Evolutionary conservation across 805 yeast genomes (phyloP).

Genomic region (Spencermartinsiella europaea): DNA sequence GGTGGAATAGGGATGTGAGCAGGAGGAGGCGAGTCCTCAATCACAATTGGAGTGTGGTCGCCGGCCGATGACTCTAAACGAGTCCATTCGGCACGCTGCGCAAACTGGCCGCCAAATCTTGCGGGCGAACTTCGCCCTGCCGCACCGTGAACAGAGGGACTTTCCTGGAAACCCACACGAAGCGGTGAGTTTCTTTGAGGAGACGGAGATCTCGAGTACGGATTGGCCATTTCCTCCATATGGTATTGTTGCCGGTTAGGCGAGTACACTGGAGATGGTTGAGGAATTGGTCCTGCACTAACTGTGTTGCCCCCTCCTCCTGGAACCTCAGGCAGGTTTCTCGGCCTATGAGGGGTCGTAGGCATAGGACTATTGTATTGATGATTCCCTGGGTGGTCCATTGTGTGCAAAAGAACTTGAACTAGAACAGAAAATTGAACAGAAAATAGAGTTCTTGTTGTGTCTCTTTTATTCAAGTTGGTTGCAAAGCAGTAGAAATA

Average conservation of each 20-base stretch:
- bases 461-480: too few relatives aligned
- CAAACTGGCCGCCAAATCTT: conserved; percentile 25
- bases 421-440: too few relatives aligned
- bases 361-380: not conserved
- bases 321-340: conserved; percentile 20
- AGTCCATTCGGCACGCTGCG: conserved; percentile 65
- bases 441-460: too few relatives aligned
- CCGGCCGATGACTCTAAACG: conserved; percentile 61
- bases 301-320: not conserved
- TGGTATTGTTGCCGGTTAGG: conserved; percentile 19
- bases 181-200: conserved; percentile 10
- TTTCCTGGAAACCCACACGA: conserved; percentile 4
- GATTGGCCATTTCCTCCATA: conserved; percentile 20
- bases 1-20: conserved; percentile 15
- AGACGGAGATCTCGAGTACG: conserved; percentile 12
- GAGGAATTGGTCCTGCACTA: not conserved
- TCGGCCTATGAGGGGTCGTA: conserved; percentile 3
- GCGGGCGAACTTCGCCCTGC: conserved; percentile 24
- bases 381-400: not conserved
- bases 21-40: conserved; percentile 17
- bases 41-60: conserved; percentile 20
- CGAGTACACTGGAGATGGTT: conserved; percentile 12
- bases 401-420: too few relatives aligned
- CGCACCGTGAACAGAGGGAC: conserved; percentile 18
- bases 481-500: too few relatives aligned